Percentiles rank a stretch among this genome's conserved stretches.
phyloP scores from a whole-genome alignment of 2,329 filamentous ascomycete genomes.

The Cadophora luteo-olivacea region DNA sequence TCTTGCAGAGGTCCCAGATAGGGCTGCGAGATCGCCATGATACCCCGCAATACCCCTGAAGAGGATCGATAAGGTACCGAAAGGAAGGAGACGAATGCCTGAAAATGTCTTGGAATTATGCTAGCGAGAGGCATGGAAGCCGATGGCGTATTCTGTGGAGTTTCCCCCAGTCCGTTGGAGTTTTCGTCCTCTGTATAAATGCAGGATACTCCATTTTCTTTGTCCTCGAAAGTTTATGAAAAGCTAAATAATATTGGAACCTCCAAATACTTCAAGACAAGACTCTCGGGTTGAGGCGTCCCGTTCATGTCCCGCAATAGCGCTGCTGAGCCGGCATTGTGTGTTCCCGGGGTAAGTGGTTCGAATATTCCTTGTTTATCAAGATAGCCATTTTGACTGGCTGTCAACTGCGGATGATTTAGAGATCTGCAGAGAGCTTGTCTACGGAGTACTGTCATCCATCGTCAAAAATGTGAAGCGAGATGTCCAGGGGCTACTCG shows the following conservation, averaged over 20 bases:
- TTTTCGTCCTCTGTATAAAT: no score
- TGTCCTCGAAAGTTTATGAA: no score
- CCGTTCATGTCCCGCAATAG: neutral
- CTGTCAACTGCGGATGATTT: neutral
- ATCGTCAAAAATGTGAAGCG: neutral
- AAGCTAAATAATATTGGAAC: no score
- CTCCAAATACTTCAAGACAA: neutral
- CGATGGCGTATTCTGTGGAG: neutral
- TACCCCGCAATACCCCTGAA: conserved; percentile 12
- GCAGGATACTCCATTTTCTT: no score
- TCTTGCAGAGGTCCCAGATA: neutral
- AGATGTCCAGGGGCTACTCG: neutral
- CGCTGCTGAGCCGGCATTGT: neutral
- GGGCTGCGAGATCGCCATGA: neutral
- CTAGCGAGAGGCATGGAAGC: conserved; percentile 6
- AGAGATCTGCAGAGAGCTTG: neutral
- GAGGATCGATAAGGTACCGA: conserved; percentile 13
- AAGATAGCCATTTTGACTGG: neutral
- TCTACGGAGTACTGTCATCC: neutral
- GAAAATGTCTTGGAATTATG: neutral
- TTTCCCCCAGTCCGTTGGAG: neutral
- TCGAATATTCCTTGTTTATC: neutral
- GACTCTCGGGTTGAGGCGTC: neutral
- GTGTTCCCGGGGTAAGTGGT: neutral
- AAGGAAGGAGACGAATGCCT: conserved; percentile 16